Evolutionary conservation across 2,329 filamentous ascomycete genomes (phyloP), one percentile per base, ranked within the genome.

Genomic region (Colletotrichum gloeosporioides): DNA sequence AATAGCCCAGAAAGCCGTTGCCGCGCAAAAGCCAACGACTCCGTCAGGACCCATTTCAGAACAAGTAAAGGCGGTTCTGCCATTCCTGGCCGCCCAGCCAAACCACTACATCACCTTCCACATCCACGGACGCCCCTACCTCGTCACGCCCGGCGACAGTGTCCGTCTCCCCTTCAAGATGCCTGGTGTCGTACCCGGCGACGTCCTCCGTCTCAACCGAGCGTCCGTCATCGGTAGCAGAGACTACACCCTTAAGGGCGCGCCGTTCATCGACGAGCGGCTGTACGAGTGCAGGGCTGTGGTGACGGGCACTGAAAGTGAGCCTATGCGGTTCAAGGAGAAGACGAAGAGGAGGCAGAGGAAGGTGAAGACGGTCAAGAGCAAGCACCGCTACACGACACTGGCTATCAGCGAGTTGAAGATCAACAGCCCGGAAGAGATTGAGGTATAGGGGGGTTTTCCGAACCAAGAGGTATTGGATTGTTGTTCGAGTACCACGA

Each of bases 371-470:
- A 92, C 90, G 75, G 94, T 97, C 12, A 93, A 90, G 87, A 98
- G 95, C 89, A 98, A 99, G 90, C 95, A 98, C 83, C 90, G 92
- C 81, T 98, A 94, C 85, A 99, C 97, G 4, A 91, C 98, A 27
- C 83, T 99, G 85, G 90, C 93, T 82, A 94, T 99, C 78, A 94
- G 94, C 82, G 95, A 99, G 86, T 83, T 99, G 78, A 93, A 91
- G 82, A 89, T 98, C 74, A 88, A 89, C 79, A 82, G 80, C 27
- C 77, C 84, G 65, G 86, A 86, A 65, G 86, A 88, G 67, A 81
- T 88, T 68, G 84, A 85, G 77, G 55, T 34, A 8, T 79, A 76
- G 64, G 22, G 16, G 15, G 49, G n/a, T 27, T 10, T 16, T 22
- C 27, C 29, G 32, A n/a, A 18, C 12, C n/a, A 31, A 13, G 16